A percentile compares a stretch with the other conserved stretches of the same genome.
Conservation (phyloP, 345 rosid genomes). For the Citrus australasica region DNA sequence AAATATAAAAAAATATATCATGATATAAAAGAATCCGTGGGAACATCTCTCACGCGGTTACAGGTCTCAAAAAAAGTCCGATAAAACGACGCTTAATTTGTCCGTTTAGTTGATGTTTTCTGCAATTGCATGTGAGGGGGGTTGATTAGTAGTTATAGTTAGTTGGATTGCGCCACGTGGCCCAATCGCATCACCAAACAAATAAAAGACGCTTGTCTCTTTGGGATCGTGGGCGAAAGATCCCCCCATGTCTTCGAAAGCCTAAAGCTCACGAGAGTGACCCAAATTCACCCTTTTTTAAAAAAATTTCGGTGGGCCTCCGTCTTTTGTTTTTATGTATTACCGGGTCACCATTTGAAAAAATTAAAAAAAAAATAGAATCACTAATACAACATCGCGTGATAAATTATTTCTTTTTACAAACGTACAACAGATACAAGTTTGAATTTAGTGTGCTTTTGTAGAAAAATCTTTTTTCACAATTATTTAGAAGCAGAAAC, state of each 20-base stretch:
- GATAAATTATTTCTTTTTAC: too few species aligned
- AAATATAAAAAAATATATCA: not conserved
- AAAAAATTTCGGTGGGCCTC: not conserved
- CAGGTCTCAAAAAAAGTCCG: constrained; percentile 9
- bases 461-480: too few species aligned
- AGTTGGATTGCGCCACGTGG: constrained; percentile 16
- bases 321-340: not conserved
- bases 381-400: too few species aligned
- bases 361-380: not conserved
- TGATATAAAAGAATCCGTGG: not conserved
- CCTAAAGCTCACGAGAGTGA: constrained; percentile 11
- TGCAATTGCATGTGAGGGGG: constrained; percentile 21
- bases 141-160: constrained; percentile 14
- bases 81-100: constrained; percentile 25
- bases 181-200: not conserved
- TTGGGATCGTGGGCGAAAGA: not conserved
- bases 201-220: not conserved
- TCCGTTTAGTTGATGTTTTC: constrained; percentile 5
- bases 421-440: too few species aligned
- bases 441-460: too few species aligned
- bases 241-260: not conserved
- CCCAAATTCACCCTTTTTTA: not conserved
- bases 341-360: not conserved
- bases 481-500: too few species aligned
- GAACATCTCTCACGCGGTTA: constrained; percentile 2